Conservation (phyloP, 768 basidiomycete species). For the Zangia roseola region DNA sequence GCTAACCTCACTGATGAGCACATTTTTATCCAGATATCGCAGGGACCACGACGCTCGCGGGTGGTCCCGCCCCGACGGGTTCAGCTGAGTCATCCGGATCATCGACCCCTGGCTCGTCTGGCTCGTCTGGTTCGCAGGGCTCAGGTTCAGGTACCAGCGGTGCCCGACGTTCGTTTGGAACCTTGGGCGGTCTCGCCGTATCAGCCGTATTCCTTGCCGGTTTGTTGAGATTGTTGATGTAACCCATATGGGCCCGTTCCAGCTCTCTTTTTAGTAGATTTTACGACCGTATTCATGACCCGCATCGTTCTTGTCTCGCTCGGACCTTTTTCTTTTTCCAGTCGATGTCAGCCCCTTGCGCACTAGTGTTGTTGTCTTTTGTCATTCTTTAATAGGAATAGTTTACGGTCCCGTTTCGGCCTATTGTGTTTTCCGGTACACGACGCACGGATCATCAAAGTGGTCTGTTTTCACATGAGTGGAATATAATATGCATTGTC, state of each 20-base stretch:
- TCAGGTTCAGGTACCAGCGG: not conserved
- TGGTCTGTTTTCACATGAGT: too few relatives aligned
- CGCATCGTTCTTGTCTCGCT: not conserved
- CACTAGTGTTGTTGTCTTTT: not conserved
- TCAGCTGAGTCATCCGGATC: not conserved
- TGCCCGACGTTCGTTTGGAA: not conserved
- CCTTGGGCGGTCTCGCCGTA: constrained; percentile 10
- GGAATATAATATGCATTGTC: too few relatives aligned
- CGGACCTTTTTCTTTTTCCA: too few relatives aligned
- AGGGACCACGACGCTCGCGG: constrained; percentile 24
- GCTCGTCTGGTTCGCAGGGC: not conserved
- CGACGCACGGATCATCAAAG: too few relatives aligned
- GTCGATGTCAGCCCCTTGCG: too few relatives aligned
- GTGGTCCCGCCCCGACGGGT: not conserved
- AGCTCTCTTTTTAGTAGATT: not conserved
- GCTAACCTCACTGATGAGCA: not conserved
- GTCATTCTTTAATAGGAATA: not conserved
- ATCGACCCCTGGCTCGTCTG: too few relatives aligned
- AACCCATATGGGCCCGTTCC: not conserved
- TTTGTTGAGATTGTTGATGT: constrained; percentile 21
- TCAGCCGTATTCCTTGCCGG: constrained; percentile 16
- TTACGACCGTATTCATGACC: not conserved
- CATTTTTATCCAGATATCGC: constrained; percentile 15
- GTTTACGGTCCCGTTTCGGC: not conserved
- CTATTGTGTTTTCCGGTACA: too few relatives aligned